These are phyloP conservation scores for Groenewaldozyma sp. DNA, from an alignment of 1,139 yeast species.

Conservation along the genomic window DNA sequence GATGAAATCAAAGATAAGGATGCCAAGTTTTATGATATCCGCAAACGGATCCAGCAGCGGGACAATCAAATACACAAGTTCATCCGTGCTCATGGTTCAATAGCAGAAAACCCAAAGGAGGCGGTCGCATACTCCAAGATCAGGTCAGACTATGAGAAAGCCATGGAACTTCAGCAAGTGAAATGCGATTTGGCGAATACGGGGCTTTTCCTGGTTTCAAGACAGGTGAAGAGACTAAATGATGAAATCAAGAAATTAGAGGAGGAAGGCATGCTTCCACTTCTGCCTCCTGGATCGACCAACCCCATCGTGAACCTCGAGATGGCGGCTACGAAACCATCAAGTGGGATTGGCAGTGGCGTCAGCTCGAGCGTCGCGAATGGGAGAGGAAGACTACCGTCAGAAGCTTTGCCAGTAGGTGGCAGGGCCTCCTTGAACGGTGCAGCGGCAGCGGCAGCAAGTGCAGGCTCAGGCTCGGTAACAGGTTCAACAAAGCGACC, in stretches of 20 bases:
- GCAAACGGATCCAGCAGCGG: constrained; percentile 58
- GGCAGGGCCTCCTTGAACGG: background rate
- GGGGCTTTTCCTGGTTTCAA: constrained; percentile 64
- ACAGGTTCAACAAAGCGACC: background rate
- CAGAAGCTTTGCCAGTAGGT: constrained; percentile 1
- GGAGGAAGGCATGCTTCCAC: constrained; percentile 67
- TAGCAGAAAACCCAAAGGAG: constrained; percentile 78
- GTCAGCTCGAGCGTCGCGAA: constrained; percentile 3
- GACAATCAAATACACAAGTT: constrained; percentile 77
- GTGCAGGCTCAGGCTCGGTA: background rate
- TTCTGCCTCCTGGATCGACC: constrained; percentile 11
- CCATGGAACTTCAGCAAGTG: constrained; percentile 59
- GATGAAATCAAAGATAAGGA: constrained; percentile 76
- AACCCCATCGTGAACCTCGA: constrained; percentile 7
- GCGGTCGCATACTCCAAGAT: constrained; percentile 56
- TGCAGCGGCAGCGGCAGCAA: background rate
- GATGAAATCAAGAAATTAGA: constrained; percentile 69
- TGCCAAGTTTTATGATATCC: constrained; percentile 51
- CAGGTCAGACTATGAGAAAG: constrained; percentile 54
- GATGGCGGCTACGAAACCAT: constrained; percentile 1
- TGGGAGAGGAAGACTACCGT: constrained; percentile 1
- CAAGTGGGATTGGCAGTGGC: background rate
- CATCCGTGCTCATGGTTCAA: constrained; percentile 75
- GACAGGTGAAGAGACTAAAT: constrained; percentile 65
- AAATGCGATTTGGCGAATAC: constrained; percentile 77